These are phyloP conservation scores for Boletus pseudopeckii DNA, from an alignment of 768 basidiomycete species.

Conservation along the genomic window DNA sequence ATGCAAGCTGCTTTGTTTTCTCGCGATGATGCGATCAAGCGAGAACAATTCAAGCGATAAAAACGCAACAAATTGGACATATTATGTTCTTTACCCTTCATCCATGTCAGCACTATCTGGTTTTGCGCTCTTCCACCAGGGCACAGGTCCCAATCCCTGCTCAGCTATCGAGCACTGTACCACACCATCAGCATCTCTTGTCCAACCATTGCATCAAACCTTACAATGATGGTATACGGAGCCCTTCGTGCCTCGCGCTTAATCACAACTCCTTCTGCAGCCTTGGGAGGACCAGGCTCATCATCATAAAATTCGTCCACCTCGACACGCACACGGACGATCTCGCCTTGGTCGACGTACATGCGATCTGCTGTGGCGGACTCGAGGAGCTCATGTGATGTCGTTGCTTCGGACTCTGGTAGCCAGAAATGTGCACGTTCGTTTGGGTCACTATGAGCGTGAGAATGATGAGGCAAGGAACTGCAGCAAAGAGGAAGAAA, in stretches of 20 bases:
- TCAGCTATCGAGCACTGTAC: slow-evolving; percentile 80
- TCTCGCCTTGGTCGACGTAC: slow-evolving; percentile 78
- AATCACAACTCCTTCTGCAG: slow-evolving; percentile 62
- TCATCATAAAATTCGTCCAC: slow-evolving; percentile 82
- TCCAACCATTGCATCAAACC: slow-evolving; percentile 17
- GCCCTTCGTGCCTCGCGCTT: slow-evolving; percentile 47
- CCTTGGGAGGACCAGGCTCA: slow-evolving; percentile 80
- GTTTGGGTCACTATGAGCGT: slow-evolving; percentile 62
- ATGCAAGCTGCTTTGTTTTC: not conserved
- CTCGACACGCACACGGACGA: slow-evolving; percentile 75
- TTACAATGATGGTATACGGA: slow-evolving; percentile 69
- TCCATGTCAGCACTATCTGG: slow-evolving; percentile 41
- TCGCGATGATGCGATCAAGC: not conserved
- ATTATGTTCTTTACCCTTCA: slow-evolving; percentile 28
- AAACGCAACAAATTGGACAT: not conserved
- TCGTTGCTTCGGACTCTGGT: slow-evolving; percentile 52
- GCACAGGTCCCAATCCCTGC: slow-evolving; percentile 72
- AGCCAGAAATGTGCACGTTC: slow-evolving; percentile 85
- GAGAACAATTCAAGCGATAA: not conserved
- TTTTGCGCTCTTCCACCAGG: slow-evolving; percentile 67
- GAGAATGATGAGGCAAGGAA: not conserved
- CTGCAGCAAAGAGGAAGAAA: not conserved
- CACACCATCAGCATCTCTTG: not conserved
- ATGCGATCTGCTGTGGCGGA: slow-evolving; percentile 62
- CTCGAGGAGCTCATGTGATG: slow-evolving; percentile 62